Evolutionary conservation across 805 yeast species (phyloP).

Genomic region (Candida sphagnicola): DNA sequence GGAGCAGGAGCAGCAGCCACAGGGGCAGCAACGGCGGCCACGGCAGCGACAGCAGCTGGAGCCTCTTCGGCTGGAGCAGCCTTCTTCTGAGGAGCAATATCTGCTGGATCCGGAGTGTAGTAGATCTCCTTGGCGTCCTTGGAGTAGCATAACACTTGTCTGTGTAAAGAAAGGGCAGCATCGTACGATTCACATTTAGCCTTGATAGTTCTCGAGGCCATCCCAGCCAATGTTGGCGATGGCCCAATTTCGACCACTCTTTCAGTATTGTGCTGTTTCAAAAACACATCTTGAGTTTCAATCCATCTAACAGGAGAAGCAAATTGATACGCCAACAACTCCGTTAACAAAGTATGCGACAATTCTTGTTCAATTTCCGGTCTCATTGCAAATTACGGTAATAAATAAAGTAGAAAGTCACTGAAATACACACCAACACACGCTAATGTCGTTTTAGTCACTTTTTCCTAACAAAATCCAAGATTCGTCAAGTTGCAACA

Average conservation of each 20-base stretch:
- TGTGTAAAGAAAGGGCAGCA: slow-evolving; percentile 88
- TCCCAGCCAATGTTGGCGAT: slow-evolving; percentile 96
- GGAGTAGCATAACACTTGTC: slow-evolving; percentile 94
- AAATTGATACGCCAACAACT: slow-evolving; percentile 95
- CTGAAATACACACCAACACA: too few relatives aligned
- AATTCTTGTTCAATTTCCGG: slow-evolving; percentile 98
- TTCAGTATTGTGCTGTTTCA: slow-evolving; percentile 91
- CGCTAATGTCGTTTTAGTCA: too few relatives aligned
- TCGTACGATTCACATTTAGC: slow-evolving; percentile 97
- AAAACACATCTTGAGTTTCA: slow-evolving; percentile 97
- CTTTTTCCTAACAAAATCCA: too few relatives aligned
- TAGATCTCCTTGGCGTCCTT: slow-evolving; percentile 96
- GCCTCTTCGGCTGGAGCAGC: slow-evolving; percentile 47
- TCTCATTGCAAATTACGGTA: slow-evolving; percentile 44
- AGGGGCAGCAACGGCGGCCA: slow-evolving; percentile 56
- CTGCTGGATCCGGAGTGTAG: slow-evolving; percentile 82
- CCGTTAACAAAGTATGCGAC: slow-evolving; percentile 91
- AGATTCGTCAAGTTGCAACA: too few relatives aligned
- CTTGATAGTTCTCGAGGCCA: slow-evolving; percentile 95
- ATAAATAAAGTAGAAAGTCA: background rate
- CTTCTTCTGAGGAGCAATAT: slow-evolving; percentile 33
- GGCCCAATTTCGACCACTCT: slow-evolving; percentile 99
- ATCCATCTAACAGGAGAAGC: slow-evolving; percentile 99
- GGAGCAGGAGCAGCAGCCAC: slow-evolving; percentile 64
- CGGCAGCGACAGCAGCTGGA: slow-evolving; percentile 49